Conservation (phyloP, 2,329 filamentous ascomycete genomes). For the Aaosphaeria pasadenensis region DNA sequence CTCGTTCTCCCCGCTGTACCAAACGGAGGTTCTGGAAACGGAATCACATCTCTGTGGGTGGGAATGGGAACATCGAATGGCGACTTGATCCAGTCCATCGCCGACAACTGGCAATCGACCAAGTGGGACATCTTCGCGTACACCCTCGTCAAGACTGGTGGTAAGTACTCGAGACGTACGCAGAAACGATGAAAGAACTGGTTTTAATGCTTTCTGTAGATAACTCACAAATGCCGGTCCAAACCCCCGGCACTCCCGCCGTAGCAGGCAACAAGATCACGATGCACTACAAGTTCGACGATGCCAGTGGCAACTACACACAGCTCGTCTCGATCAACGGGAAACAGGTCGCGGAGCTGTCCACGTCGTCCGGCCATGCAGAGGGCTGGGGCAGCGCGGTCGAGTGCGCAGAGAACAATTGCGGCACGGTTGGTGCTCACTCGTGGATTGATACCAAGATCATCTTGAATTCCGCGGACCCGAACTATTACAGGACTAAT, state of each 20-base stretch:
- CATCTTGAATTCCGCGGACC: constrained; percentile 31
- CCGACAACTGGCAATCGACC: constrained; percentile 15
- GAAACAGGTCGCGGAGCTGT: constrained; percentile 41
- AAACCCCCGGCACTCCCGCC: constrained; percentile 26
- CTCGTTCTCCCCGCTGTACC: constrained; percentile 43
- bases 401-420: constrained; percentile 39
- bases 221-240: constrained; percentile 29
- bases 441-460: constrained; percentile 42
- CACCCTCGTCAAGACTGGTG: not conserved
- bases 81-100: constrained; percentile 49
- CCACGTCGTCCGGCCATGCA: constrained; percentile 43
- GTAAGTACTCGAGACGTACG: no score
- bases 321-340: constrained; percentile 40
- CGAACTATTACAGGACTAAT: constrained; percentile 40
- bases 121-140: constrained; percentile 47
- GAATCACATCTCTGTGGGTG: constrained; percentile 46
- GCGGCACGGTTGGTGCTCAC: constrained; percentile 42
- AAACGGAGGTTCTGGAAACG: constrained; percentile 32
- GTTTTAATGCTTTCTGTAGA: not conserved
- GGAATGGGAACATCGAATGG: constrained; percentile 51
- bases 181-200: no score
- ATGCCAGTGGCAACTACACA: constrained; percentile 40
- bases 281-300: constrained; percentile 45
- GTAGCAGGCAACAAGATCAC: constrained; percentile 34
- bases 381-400: constrained; percentile 45